Base-by-base conservation (phyloP, 2,329 filamentous ascomycete genomes). In the Hortaea werneckii region DNA sequence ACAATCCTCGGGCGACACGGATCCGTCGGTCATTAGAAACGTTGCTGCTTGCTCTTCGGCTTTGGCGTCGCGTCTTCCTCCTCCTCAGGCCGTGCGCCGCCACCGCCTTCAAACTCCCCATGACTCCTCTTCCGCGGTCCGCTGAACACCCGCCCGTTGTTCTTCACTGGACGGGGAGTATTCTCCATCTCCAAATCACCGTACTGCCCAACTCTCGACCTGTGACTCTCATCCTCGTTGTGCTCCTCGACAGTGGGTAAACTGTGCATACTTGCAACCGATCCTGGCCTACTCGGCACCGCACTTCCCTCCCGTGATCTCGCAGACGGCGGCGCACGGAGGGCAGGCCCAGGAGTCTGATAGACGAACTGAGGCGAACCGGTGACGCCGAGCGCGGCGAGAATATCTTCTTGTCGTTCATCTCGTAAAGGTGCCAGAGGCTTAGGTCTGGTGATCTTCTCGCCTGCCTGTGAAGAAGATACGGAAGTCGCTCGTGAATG, bases 301-400 rank as follows among this genome's bases (percentile, higher is more conserved):
- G 45, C 42, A 42, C 28, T 35, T 6, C 35, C n/a, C 10, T 40
- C 32, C n/a, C 32, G n/a, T 3, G 20, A n/a, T n/a, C 27, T 30
- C 29, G 40, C 40, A 20, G 20, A 20, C n/a, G 54, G 54, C 5
- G 56, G 55, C n/a, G 62, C 56, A 1, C 58, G 60, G 41, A 62
- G 56, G 3, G 63, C 64, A 29, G 64, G 64, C 27, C 62, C 62
- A 20, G 64, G 64, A 12, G 64, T 66, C 46, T 63, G 53, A 47
- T 62, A 65, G 29, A 66, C 61, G 12, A 58, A 48, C 48, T 63
- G 65, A 5, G 64, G 61, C 11, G 60, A 61, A 20, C 64, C 64
- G 26, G 60, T 63, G 7, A 67, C 64, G 9, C 64, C 64, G 11
- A 67, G 53, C 5, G 54, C 53, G 3, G 63, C 62, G 29, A 67